A percentile compares a stretch with the other conserved stretches of the same genome.
These are phyloP conservation scores for Heliosperma pusillum DNA, from an alignment of 148 eudicot genomes.

Conservation along the genomic window DNA sequence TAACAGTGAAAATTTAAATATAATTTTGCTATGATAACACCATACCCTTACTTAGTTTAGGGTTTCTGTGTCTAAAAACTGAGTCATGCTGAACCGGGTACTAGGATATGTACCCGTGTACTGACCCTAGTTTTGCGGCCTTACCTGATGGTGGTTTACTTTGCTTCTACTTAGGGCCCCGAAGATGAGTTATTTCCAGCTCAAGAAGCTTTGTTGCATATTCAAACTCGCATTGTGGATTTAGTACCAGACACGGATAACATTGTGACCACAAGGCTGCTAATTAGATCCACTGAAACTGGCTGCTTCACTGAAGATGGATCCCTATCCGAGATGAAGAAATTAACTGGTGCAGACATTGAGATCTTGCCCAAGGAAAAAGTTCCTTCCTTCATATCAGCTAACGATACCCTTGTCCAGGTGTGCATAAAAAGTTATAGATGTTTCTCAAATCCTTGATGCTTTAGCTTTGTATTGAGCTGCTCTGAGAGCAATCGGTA, in stretches of 20 bases:
- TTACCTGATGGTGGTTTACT: constrained; percentile 9
- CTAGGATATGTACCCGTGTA: background rate
- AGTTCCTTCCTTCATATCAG: constrained; percentile 58
- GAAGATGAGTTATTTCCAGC: constrained; percentile 98
- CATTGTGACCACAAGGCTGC: constrained; percentile 77
- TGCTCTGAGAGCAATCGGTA: background rate
- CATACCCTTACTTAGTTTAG: no score
- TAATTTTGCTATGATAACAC: no score
- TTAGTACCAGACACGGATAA: constrained; percentile 77
- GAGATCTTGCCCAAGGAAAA: constrained; percentile 73
- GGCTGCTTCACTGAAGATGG: constrained; percentile 63
- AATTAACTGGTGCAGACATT: constrained; percentile 68
- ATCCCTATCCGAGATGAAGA: constrained; percentile 55
- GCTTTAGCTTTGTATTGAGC: constrained; percentile 10
- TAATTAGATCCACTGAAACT: constrained; percentile 61
- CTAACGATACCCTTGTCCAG: constrained; percentile 71
- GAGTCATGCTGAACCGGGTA: no score
- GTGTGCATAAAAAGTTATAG: constrained; percentile 29
- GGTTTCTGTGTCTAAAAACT: no score
- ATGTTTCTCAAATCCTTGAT: background rate
- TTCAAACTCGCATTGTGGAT: constrained; percentile 89
- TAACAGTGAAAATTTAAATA: no score
- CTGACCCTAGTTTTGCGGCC: background rate
- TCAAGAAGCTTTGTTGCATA: constrained; percentile 96
- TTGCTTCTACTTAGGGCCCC: constrained; percentile 59